Evolutionary conservation across 2,329 filamentous ascomycete species (phyloP).

Genomic region (Neurospora sp.): DNA sequence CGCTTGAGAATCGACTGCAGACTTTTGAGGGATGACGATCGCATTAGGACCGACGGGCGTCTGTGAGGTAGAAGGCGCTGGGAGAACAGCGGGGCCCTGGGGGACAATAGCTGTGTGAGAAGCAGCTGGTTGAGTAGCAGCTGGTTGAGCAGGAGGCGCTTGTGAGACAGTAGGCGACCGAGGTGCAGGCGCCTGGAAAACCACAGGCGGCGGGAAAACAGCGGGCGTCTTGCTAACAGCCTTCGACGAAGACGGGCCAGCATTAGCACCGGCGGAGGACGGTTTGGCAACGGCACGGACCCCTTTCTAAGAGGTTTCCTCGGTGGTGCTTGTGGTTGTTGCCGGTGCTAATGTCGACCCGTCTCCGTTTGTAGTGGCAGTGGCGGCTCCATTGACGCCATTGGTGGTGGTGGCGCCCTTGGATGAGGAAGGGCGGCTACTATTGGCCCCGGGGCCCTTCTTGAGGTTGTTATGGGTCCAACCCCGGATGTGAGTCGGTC

Average conservation of each 20-base stretch:
- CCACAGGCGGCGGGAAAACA: neutral
- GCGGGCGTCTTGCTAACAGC: neutral
- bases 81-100: neutral
- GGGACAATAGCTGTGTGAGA: neutral
- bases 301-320: slow-evolving; percentile 3
- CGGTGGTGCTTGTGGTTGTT: neutral
- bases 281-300: neutral
- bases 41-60: neutral
- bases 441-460: slow-evolving; percentile 19
- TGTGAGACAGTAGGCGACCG: neutral
- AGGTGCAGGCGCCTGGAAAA: neutral
- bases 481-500: slow-evolving; percentile 45
- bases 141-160: neutral
- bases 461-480: slow-evolving; percentile 41
- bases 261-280: neutral
- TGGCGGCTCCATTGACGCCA: neutral
- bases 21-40: neutral
- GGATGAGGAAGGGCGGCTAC: slow-evolving; percentile 3
- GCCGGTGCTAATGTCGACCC: neutral
- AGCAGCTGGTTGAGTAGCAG: neutral
- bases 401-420: slow-evolving; percentile 2
- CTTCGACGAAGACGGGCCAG: neutral
- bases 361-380: neutral
- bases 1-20: neutral
- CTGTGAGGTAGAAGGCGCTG: neutral